These are phyloP conservation scores for Perkinsus marinus DNA, from an alignment of 169 alveolate species.

Conservation along the genomic window DNA sequence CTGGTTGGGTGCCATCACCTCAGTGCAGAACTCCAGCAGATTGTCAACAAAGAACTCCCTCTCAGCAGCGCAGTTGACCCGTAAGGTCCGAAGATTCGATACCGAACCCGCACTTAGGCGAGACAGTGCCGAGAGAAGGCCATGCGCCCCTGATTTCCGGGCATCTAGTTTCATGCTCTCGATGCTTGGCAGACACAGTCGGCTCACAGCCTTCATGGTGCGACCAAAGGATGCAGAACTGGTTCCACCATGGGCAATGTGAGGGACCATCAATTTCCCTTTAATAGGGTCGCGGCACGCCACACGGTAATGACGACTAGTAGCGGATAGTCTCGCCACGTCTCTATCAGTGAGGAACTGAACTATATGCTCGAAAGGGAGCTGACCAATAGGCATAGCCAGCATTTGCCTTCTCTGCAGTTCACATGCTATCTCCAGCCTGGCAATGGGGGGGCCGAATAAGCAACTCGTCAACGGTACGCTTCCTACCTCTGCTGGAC, in stretches of 20 bases:
- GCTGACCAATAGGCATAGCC: not conserved
- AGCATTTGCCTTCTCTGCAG: not conserved
- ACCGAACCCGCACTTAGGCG: not conserved
- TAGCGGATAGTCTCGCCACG: not conserved
- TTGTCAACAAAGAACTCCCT: not conserved
- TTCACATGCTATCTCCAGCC: not conserved
- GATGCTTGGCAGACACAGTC: not conserved
- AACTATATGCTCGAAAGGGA: not conserved
- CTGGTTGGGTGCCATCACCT: not conserved
- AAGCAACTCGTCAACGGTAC: not conserved
- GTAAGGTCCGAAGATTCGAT: not conserved
- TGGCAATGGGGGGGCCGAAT: not conserved
- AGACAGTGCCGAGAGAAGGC: not conserved
- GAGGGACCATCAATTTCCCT: not conserved
- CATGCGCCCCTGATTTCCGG: not conserved
- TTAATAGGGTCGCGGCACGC: not conserved
- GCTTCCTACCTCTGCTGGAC: not conserved
- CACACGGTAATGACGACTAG: not conserved
- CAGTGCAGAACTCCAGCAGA: not conserved
- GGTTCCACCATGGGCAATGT: not conserved
- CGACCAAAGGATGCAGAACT: not conserved
- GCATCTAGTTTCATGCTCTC: not conserved
- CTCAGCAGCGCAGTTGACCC: not conserved
- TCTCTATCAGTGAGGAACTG: not conserved
- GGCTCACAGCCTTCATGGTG: not conserved